Conservation (phyloP, 148 eudicot species). For the Nepenthes gracilis region DNA sequence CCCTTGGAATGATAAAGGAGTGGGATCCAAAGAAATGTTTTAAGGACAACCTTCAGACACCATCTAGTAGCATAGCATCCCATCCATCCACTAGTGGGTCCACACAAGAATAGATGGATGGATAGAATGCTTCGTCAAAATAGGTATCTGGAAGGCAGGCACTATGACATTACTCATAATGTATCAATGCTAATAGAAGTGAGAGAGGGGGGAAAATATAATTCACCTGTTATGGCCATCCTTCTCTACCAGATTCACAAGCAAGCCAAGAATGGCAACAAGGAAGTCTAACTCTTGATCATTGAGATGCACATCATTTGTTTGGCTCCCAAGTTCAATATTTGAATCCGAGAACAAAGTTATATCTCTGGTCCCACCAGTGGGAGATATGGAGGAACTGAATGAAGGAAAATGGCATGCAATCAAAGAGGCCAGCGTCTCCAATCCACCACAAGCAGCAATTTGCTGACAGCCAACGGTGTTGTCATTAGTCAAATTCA, state of each 20-base stretch:
- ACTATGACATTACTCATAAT: too few species aligned
- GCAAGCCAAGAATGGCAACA: conserved; percentile 85
- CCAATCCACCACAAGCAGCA: conserved; percentile 84
- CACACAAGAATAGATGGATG: too few species aligned
- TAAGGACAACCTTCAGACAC: too few species aligned
- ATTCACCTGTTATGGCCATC: conserved; percentile 67
- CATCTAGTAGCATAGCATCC: too few species aligned
- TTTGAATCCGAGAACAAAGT: conserved; percentile 8
- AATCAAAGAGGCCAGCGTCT: conserved; percentile 68
- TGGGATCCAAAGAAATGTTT: too few species aligned
- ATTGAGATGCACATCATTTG: conserved; percentile 31
- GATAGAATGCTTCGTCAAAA: too few species aligned
- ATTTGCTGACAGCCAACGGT: conserved; percentile 83
- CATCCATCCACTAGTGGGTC: too few species aligned
- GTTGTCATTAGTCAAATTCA: conserved; percentile 96
- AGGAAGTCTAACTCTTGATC: conserved; percentile 91
- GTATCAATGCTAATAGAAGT: not conserved
- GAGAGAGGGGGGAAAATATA: not conserved
- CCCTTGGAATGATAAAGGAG: too few species aligned
- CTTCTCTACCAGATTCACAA: conserved; percentile 92
- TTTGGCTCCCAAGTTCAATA: conserved; percentile 31
- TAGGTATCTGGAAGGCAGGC: too few species aligned
- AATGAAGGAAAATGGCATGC: conserved; percentile 75
- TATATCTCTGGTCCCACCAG: conserved; percentile 8
- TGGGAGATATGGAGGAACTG: conserved; percentile 17